Base-by-base conservation (phyloP, 2,329 filamentous ascomycete genomes). In the Penicillium polonicum region DNA sequence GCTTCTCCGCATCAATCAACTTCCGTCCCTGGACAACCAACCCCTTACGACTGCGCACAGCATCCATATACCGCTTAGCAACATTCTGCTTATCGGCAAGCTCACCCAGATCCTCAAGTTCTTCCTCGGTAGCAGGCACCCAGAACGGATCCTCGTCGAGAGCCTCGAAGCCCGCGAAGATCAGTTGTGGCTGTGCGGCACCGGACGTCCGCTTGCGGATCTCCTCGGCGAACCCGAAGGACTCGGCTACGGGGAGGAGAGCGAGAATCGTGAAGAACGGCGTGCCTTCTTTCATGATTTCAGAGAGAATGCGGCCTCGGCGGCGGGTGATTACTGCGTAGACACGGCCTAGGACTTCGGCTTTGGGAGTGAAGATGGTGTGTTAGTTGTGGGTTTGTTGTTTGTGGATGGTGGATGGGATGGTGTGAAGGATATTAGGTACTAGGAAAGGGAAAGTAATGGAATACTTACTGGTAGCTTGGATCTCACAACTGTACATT, bases 401-500 rank as follows among this genome's bases (percentile, higher is more conserved):
- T 45, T 33, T 25, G 15, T 3, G 15, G n/a, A 15, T n/a, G 31
- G 12, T n/a, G 2, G 8, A 17, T 19, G 2, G 29, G 9, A 8
- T 43, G 13, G 17, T 7, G 17, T 39, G 21, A 9, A 19, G 27
- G 21, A n/a, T 9, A 10, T 15, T 21, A 13, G 13, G 36, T 3
- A 9, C 29, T 12, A 43, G 3, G 21, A 31, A n/a, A 9, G 5
- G 5, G 39, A 36, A 35, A 21, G 36, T 44, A 15, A 77, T 9
- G 27, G 9, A 35, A 48, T 48, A 31, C 85, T 73, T 81, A 88
- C 86, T 93, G 23, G 90, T 92, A 31, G 93, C 92, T 82, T 97
- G 94, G 69, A 99, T 97, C 73, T 97, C 94, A 73, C 93, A 96
- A 55, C 86, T 91, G 79, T 99, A 99, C 91, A 97, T 97, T 51